Conservation (phyloP, 2,329 filamentous ascomycete genomes). For the Exophiala mesophila region DNA sequence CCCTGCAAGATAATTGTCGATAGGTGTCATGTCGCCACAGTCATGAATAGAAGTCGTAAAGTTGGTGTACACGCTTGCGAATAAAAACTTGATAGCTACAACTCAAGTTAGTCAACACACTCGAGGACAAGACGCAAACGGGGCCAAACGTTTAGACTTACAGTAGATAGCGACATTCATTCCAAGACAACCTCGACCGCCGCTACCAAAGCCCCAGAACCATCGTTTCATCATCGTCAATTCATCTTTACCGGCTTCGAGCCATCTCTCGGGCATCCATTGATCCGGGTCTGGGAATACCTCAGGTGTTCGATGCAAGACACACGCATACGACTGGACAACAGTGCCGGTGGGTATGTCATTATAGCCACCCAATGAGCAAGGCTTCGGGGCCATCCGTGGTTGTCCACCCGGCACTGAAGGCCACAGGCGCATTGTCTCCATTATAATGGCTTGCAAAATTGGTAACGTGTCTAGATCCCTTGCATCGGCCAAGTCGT, state of each 20-base stretch:
- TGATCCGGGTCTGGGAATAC: conserved; percentile 44
- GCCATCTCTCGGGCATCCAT: conserved; percentile 46
- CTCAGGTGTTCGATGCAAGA: conserved; percentile 45
- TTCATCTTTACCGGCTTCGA: conserved; percentile 33
- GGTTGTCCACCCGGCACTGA: conserved; percentile 59
- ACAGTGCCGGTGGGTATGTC: conserved; percentile 39
- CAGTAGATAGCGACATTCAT: conserved; percentile 44
- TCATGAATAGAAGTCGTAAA: conserved; percentile 57
- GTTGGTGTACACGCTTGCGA: conserved; percentile 65
- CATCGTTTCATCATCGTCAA: conserved; percentile 37
- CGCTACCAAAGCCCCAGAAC: conserved; percentile 48
- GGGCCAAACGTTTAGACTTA: conserved; percentile 21
- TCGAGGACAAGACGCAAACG: no score
- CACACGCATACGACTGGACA: conserved; percentile 46
- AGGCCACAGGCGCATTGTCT: conserved; percentile 56
- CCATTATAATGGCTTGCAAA: conserved; percentile 54
- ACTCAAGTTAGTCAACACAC: neutral
- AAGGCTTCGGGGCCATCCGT: conserved; percentile 39
- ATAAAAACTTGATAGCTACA: conserved; percentile 65
- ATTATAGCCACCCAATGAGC: conserved; percentile 35
- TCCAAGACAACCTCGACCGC: conserved; percentile 44
- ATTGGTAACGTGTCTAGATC: conserved; percentile 46
- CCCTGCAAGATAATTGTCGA: conserved; percentile 58
- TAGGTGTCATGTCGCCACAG: conserved; percentile 58
- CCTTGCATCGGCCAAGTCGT: conserved; percentile 29